Conservation (phyloP, 164 flowering plant species). For the Cinnamomum chago region DNA sequence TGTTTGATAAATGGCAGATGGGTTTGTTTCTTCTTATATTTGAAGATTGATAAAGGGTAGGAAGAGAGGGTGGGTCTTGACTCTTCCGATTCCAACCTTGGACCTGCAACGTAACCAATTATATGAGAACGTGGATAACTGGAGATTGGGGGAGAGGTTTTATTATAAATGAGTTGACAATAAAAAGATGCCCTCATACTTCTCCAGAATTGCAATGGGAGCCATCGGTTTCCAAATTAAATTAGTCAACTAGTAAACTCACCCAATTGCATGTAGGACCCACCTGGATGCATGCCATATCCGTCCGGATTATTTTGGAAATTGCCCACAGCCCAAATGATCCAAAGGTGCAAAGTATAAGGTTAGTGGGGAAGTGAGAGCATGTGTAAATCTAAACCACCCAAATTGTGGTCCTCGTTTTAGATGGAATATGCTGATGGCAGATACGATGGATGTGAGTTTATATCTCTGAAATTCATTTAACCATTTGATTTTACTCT, state of each 20-base stretch:
- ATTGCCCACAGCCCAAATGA: too few species aligned
- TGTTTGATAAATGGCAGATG: too few species aligned
- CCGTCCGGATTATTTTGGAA: too few species aligned
- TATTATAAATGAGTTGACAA: background rate
- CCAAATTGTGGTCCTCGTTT: background rate
- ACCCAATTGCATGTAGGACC: background rate
- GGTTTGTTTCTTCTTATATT: background rate
- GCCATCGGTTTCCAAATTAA: background rate
- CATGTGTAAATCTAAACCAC: background rate
- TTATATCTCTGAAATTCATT: too few species aligned
- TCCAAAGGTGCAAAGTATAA: background rate
- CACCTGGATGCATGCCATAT: background rate
- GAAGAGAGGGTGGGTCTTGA: background rate
- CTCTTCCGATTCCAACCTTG: slow-evolving; percentile 4
- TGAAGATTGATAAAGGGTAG: background rate
- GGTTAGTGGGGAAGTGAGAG: background rate
- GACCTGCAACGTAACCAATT: slow-evolving; percentile 16
- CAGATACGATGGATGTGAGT: background rate
- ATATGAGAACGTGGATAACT: slow-evolving; percentile 5
- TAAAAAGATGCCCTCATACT: background rate
- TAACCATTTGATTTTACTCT: too few species aligned
- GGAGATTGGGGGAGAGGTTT: background rate
- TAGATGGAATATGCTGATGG: too few species aligned
- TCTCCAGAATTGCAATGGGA: background rate
- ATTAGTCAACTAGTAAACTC: background rate